Evolutionary conservation across 2,329 filamentous ascomycete genomes (phyloP), one percentile per base, ranked within the genome.

Genomic region (Chrysosporium keratinophilum): DNA sequence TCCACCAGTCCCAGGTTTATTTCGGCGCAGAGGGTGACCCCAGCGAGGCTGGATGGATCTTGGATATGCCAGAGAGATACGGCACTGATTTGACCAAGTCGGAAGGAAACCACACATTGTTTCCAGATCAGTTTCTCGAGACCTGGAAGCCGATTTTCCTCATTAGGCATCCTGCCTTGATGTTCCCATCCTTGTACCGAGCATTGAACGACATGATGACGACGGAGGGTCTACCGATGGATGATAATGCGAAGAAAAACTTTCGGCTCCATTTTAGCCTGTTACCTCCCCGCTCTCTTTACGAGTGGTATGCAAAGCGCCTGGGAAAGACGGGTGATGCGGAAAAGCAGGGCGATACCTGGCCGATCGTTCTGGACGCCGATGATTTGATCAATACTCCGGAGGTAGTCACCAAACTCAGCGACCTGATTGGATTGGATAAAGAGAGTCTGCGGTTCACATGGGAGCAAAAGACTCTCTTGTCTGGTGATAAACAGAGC

Each of bases 81-180:
- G 54, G 56, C 52, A 56, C 49, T 19, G 23, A 51, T 12, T 12
- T 35, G 49, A 54, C 31, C 62, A 59, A 50, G 52, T 65, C 63
- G 58, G 69, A 55, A 33, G 46, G 50, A 12, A 70, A 71, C 57
- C 40, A 63, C 31, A 71, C 70, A 0, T 43, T 69, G 10, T 56
- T 72, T 10, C 61, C 70, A 1, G 65, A 71, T 54, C 63, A 63
- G 28, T 66, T 68, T 39, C 60, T 73, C 42, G 61, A 60, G 12
- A 64, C 56, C 1, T 71, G 62, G 59, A 60, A 61, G 28, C 59
- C 67, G 3, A 62, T 66, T 1, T 69, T 72, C 50, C 60, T 70
- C 23, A 69, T 73, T 52, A 63, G 70, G 1, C 68, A 73, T 53
- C 71, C 71, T 2, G 69, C 68, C 10, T 57, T 73, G 28, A 58